A percentile compares a stretch with the other conserved stretches of the same genome.
Conservation (phyloP, 192 early-diverging fungal genomes). For the Coemansia sp. region DNA sequence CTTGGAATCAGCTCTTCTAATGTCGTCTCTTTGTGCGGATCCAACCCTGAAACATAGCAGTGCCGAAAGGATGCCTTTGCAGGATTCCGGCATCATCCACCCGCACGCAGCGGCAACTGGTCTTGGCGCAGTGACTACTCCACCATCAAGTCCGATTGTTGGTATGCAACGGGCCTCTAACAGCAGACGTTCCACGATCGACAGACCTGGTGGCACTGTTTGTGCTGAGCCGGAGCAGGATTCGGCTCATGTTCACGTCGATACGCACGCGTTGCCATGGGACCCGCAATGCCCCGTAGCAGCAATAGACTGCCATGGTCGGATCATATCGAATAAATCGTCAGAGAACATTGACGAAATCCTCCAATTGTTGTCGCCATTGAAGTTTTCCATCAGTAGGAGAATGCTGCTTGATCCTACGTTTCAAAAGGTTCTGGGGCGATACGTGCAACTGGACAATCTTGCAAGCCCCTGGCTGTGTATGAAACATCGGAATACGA, state of each 20-base stretch:
- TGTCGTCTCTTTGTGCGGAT: slow-evolving; percentile 32
- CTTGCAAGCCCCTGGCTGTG: slow-evolving; percentile 46
- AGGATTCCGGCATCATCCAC: neutral
- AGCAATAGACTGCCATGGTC: slow-evolving; percentile 37
- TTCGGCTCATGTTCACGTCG: neutral
- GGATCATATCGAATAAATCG: slow-evolving; percentile 24
- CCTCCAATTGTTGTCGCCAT: slow-evolving; percentile 36
- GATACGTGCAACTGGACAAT: slow-evolving; percentile 37
- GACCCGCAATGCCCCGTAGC: slow-evolving; percentile 31
- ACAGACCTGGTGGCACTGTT: neutral
- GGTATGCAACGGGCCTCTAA: slow-evolving; percentile 2
- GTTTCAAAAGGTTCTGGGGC: slow-evolving; percentile 49
- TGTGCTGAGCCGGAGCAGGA: slow-evolving; percentile 3
- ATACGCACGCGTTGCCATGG: slow-evolving; percentile 17
- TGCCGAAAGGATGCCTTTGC: neutral
- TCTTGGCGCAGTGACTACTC: slow-evolving; percentile 4
- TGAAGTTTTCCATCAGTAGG: slow-evolving; percentile 17
- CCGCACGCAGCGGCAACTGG: neutral
- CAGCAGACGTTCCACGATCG: slow-evolving; percentile 27
- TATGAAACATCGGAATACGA: slow-evolving; percentile 17
- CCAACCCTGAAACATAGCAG: neutral
- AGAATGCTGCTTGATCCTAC: slow-evolving; percentile 44
- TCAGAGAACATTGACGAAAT: slow-evolving; percentile 41
- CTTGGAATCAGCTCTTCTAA: slow-evolving; percentile 37
- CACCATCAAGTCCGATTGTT: slow-evolving; percentile 22